phyloP scores from a whole-genome alignment of 2,329 filamentous ascomycete species.

The Pezicula radicicola region DNA sequence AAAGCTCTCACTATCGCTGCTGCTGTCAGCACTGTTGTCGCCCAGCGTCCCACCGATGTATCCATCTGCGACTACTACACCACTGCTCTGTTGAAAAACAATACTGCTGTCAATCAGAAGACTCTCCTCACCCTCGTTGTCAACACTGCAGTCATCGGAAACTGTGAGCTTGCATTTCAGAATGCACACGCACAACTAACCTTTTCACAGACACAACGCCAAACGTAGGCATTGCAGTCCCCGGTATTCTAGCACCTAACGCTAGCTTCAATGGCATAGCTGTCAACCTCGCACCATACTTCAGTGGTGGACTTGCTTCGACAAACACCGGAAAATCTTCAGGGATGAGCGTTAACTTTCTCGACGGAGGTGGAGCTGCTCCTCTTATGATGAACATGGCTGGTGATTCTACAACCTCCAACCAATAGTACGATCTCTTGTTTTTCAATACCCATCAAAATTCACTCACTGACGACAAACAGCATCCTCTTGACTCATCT shows the following conservation, averaged over 20 bases:
- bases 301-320: constrained; percentile 50
- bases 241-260: constrained; percentile 54
- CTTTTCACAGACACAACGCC: constrained; percentile 43
- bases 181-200: constrained; percentile 1
- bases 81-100: constrained; percentile 53
- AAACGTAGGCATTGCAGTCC: constrained; percentile 48
- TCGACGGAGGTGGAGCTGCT: constrained; percentile 55
- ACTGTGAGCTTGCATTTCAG: constrained; percentile 37
- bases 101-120: constrained; percentile 56
- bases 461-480: neutral
- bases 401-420: constrained; percentile 44
- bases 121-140: constrained; percentile 54
- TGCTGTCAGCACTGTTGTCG: constrained; percentile 27
- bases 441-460: neutral
- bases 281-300: constrained; percentile 59
- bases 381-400: constrained; percentile 54
- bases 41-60: constrained; percentile 45
- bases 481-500: constrained; percentile 53
- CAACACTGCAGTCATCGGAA: constrained; percentile 63
- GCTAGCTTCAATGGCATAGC: constrained; percentile 41
- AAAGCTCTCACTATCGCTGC: constrained; percentile 16
- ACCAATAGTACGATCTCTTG: constrained; percentile 48
- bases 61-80: constrained; percentile 65
- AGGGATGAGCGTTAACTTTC: constrained; percentile 53
- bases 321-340: constrained; percentile 46